phyloP scores from a whole-genome alignment of 768 basidiomycete genomes.

The Termitomyces sp. region DNA sequence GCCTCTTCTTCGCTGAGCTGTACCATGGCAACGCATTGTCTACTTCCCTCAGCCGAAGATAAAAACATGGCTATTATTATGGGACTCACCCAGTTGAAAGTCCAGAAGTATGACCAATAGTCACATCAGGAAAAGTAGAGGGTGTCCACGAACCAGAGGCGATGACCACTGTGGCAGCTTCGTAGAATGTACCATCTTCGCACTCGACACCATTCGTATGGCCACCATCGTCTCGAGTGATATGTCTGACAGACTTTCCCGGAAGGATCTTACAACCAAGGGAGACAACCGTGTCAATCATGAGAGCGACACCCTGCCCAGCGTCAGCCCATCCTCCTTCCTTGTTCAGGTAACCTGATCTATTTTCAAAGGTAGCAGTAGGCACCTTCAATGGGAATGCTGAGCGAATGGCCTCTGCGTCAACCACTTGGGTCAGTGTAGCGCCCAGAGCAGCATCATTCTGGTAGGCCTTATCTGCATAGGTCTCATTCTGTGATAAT shows the following conservation, averaged over 20 bases:
- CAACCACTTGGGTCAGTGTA: constrained; percentile 34
- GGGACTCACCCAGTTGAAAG: constrained; percentile 74
- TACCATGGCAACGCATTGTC: constrained; percentile 75
- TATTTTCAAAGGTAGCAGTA: constrained; percentile 28
- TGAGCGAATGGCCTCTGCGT: constrained; percentile 34
- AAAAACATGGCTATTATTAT: background rate
- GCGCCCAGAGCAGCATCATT: constrained; percentile 63
- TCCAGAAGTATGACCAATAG: constrained; percentile 40
- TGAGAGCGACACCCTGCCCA: constrained; percentile 49
- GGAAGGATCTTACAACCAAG: constrained; percentile 56
- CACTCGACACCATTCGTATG: constrained; percentile 58
- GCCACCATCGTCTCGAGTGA: constrained; percentile 33
- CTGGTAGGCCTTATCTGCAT: constrained; percentile 48
- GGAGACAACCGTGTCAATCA: constrained; percentile 50
- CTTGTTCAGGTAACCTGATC: constrained; percentile 62
- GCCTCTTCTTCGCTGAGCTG: constrained; percentile 72
- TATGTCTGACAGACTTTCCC: constrained; percentile 50
- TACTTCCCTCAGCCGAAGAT: constrained; percentile 22
- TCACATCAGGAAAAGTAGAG: constrained; percentile 60
- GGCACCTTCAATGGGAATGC: constrained; percentile 41
- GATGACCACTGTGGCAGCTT: constrained; percentile 60
- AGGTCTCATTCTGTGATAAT: constrained; percentile 24
- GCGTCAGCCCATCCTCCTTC: constrained; percentile 88
- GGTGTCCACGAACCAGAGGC: constrained; percentile 86
- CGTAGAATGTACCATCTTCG: constrained; percentile 46